phyloP scores from a whole-genome alignment of 306 rosid genomes.

The Dryas drummondii region DNA sequence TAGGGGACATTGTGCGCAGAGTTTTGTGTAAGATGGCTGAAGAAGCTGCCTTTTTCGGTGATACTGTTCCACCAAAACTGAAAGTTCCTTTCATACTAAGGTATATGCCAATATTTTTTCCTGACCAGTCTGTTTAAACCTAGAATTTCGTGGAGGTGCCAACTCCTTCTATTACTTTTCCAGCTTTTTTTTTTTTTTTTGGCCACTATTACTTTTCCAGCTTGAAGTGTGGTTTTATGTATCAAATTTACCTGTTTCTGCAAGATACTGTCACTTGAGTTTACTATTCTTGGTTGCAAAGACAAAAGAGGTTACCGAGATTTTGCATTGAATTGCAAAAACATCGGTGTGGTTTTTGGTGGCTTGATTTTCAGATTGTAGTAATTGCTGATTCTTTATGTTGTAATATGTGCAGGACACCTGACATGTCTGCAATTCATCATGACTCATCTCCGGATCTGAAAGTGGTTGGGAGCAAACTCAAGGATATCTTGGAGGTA shows the following conservation, averaged over 20 bases:
- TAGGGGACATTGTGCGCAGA: constrained; percentile 88
- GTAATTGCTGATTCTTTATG: constrained; percentile 14
- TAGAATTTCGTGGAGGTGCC: not conserved
- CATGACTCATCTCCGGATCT: constrained; percentile 82
- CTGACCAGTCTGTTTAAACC: constrained; percentile 4
- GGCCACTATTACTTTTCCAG: not conserved
- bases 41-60: constrained; percentile 88
- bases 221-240: not conserved
- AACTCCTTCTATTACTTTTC: not conserved
- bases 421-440: constrained; percentile 90
- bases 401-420: constrained; percentile 63
- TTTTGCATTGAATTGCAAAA: too few relatives aligned
- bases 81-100: constrained; percentile 71
- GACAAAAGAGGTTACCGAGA: not conserved
- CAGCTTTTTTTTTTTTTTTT: too few relatives aligned
- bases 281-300: not conserved
- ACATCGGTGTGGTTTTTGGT: too few relatives aligned
- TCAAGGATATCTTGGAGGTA: constrained; percentile 82
- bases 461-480: constrained; percentile 65
- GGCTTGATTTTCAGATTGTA: not conserved
- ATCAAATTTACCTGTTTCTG: not conserved
- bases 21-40: constrained; percentile 81
- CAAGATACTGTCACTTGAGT: not conserved
- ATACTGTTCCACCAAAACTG: constrained; percentile 74
- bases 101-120: constrained; percentile 41